Percentiles rank a stretch among this genome's conserved stretches.
These are phyloP conservation scores for Phoma sp. DNA, from an alignment of 2,329 filamentous ascomycete species.

Conservation along the genomic window DNA sequence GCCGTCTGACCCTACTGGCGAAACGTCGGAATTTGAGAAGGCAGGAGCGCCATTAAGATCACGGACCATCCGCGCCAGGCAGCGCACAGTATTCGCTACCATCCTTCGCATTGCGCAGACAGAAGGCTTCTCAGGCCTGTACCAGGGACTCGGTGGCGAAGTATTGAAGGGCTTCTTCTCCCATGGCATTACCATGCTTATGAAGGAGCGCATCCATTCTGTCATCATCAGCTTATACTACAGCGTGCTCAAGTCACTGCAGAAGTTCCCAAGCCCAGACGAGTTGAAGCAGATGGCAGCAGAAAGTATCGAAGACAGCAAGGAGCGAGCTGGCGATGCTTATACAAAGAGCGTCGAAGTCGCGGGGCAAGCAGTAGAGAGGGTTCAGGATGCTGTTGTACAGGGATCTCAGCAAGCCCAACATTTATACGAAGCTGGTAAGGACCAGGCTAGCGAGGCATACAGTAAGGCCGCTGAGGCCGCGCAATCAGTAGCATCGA, in stretches of 20 bases:
- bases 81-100: conserved; percentile 66
- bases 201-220: conserved; percentile 78
- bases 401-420: conserved; percentile 37
- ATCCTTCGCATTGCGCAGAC: conserved; percentile 63
- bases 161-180: conserved; percentile 83
- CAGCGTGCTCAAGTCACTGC: conserved; percentile 59
- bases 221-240: conserved; percentile 76
- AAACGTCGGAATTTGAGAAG: conserved; percentile 37
- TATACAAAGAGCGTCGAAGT: conserved; percentile 34
- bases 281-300: conserved; percentile 46
- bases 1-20: conserved; percentile 34
- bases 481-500: conserved; percentile 18
- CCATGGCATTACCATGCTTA: conserved; percentile 85
- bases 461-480: conserved; percentile 19
- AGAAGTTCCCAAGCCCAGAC: conserved; percentile 49
- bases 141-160: conserved; percentile 77
- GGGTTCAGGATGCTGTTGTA: conserved; percentile 31
- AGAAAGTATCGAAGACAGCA: conserved; percentile 40
- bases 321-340: conserved; percentile 30
- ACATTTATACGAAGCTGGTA: conserved; percentile 34
- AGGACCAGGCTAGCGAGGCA: conserved; percentile 24
- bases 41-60: conserved; percentile 28
- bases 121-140: conserved; percentile 73
- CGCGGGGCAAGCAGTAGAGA: conserved; percentile 32
- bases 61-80: conserved; percentile 33